These are phyloP conservation scores for Coemansia sp. DNA, from an alignment of 192 early-diverging fungal genomes.

Conservation along the genomic window DNA sequence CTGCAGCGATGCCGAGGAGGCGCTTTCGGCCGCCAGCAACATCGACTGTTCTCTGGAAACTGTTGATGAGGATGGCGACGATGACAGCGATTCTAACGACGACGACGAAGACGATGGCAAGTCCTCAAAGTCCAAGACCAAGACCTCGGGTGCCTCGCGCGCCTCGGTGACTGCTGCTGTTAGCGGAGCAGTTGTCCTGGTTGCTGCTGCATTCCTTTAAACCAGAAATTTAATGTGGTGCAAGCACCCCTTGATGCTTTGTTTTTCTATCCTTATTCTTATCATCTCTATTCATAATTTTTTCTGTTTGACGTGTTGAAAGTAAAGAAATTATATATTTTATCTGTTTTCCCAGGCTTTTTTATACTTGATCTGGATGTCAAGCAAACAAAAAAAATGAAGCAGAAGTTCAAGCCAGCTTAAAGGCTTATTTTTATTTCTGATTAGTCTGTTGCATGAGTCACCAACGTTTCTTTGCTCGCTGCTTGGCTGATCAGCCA, in stretches of 20 bases:
- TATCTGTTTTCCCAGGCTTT: too few species aligned
- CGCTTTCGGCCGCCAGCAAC: constrained; percentile 27
- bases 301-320: background rate
- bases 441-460: background rate
- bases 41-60: constrained; percentile 33
- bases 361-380: too few species aligned
- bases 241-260: background rate
- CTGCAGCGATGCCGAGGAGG: constrained; percentile 43
- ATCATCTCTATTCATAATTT: background rate
- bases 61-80: constrained; percentile 1
- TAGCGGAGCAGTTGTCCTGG: constrained; percentile 23
- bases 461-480: too few species aligned
- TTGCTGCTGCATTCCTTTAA: constrained; percentile 39
- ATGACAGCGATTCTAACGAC: constrained; percentile 7
- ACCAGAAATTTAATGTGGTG: background rate
- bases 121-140: constrained; percentile 8
- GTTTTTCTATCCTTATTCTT: background rate
- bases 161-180: constrained; percentile 20
- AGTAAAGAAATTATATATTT: background rate
- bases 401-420: background rate
- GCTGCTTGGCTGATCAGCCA: too few species aligned
- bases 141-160: constrained; percentile 24
- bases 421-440: too few species aligned
- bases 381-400: background rate
- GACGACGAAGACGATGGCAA: constrained; percentile 7